phyloP scores from a whole-genome alignment of 2,329 filamentous ascomycete species.

The Penicillium sp. region DNA sequence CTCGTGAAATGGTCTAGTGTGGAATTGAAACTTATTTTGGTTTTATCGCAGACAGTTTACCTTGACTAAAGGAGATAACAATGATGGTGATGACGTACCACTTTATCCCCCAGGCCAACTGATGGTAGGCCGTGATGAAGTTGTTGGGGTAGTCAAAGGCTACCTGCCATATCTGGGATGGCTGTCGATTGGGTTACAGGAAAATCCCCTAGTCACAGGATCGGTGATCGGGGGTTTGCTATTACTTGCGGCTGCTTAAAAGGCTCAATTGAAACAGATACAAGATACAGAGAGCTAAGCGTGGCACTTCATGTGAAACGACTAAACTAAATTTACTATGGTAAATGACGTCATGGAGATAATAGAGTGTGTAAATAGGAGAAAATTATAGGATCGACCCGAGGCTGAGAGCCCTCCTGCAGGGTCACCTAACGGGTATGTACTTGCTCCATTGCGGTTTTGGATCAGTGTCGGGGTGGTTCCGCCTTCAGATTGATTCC shows the following conservation, averaged over 20 bases:
- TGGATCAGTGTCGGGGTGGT: not conserved
- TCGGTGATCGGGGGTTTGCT: not conserved
- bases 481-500: not conserved
- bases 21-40: not conserved
- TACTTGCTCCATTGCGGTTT: not conserved
- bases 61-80: constrained; percentile 29
- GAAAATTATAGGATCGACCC: not conserved
- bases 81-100: constrained; percentile 19
- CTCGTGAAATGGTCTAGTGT: not conserved
- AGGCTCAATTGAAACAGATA: not conserved
- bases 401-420: not conserved
- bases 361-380: not conserved
- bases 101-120: constrained; percentile 19
- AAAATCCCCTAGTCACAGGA: not conserved
- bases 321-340: not conserved
- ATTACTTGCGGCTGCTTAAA: not conserved
- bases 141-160: constrained; percentile 24
- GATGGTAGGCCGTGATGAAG: constrained; percentile 18
- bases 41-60: constrained; percentile 18
- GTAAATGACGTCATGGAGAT: not conserved
- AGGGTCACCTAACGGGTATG: not conserved
- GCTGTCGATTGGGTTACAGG: not conserved
- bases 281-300: not conserved
- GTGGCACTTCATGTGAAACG: not conserved
- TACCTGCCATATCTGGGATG: constrained; percentile 22